Evolutionary conservation across 495 filamentous ascomycete species (phyloP), one percentile per base, ranked within the genome.

Genomic region (Penicillium alfredii): DNA sequence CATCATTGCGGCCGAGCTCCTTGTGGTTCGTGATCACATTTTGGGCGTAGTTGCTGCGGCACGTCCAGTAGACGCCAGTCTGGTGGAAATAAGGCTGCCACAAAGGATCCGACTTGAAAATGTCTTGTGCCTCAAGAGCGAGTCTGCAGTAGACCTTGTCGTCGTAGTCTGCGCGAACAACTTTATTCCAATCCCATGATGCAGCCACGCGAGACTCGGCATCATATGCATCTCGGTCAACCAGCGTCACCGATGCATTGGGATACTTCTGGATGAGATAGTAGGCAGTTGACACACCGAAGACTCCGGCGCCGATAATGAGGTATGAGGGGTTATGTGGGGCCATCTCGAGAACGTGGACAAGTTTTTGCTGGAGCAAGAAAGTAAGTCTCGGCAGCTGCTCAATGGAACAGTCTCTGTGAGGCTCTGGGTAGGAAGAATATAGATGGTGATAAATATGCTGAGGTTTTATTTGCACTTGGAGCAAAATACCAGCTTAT

Each of bases 171-270:
- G 78, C 69, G 47, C 81, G 77, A 12, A 83, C 56, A 10, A 82
- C 74, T 45, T 82, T 82, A 49, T 81, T 82, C 65, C 74, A 76
- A 56, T 84, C 80, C 64, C 72, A 74, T 1, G 79, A 81, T 15
- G 80, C 79, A 13, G 73, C 77, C 8, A 60, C 56, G 0, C 56
- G 56, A 45, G 61, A 48, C 41, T 68, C 47, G 26, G 56, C 40
- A 40, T 58, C 50, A 37, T 68, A 69, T 32, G 61, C 51, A 55
- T 72, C 50, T 8, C 79, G 68, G 50, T 84, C 78, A 31, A 83
- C 47, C 3, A 84, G 60, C 1, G 64, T 73, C n/a, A 82, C 55
- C 3, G 57, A 60, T 2, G 73, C 64, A 44, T 59, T 43, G 17
- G 76, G 72, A 48, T 70, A 66, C 26, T 55, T 57, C 26, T 61